Conservation (phyloP, 2,329 filamentous ascomycete species). For the Fusarium decemcellulare region DNA sequence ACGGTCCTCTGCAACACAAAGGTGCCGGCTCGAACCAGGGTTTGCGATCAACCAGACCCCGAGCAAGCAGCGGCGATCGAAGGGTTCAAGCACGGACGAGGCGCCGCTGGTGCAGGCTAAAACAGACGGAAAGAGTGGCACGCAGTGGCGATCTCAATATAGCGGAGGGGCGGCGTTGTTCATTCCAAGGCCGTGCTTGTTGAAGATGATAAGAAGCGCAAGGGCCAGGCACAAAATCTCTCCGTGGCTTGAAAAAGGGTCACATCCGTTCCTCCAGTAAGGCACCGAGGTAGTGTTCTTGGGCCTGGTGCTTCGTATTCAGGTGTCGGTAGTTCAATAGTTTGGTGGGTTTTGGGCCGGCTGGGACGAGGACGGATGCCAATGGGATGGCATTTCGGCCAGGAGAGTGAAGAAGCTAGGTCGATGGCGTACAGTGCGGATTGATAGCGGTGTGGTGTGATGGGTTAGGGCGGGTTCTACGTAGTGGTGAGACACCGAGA, state of each 20-base stretch:
- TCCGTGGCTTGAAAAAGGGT: neutral
- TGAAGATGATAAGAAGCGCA: constrained; percentile 15
- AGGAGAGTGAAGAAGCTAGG: constrained; percentile 5
- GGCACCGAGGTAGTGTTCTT: neutral
- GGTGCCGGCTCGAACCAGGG: constrained; percentile 20
- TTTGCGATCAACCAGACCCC: constrained; percentile 32
- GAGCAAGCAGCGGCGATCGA: constrained; percentile 30
- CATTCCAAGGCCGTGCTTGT: constrained; percentile 27
- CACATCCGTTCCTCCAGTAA: neutral
- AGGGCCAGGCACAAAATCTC: constrained; percentile 23
- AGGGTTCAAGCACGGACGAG: constrained; percentile 24
- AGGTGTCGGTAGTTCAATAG: constrained; percentile 9
- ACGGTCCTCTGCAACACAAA: constrained; percentile 18
- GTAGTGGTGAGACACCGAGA: constrained; percentile 23
- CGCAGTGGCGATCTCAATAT: constrained; percentile 35
- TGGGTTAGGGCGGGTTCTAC: constrained; percentile 2
- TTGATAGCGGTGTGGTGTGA: constrained; percentile 20
- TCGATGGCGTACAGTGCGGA: constrained; percentile 37
- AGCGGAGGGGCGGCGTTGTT: constrained; percentile 26
- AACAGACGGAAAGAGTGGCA: constrained; percentile 28
- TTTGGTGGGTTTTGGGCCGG: constrained; percentile 4
- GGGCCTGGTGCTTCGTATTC: constrained; percentile 11
- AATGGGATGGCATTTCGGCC: constrained; percentile 13
- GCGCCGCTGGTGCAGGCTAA: constrained; percentile 9
- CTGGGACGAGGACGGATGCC: constrained; percentile 14